Evolutionary conservation across 1,139 yeast genomes (phyloP).

Genomic region (Hansenula sp.): DNA sequence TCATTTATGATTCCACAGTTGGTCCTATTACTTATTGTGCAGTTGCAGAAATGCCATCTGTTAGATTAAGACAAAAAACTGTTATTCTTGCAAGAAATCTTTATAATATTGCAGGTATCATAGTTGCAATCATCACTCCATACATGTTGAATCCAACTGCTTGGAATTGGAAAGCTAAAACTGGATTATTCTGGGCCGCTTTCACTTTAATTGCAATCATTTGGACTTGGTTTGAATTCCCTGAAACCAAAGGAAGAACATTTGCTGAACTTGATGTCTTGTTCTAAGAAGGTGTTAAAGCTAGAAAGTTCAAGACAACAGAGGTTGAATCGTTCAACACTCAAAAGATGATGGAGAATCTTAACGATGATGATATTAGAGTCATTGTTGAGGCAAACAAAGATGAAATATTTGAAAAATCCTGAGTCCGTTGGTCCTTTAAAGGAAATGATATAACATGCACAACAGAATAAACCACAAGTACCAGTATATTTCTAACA

Average conservation of each 20-base stretch:
- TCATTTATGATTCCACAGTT: conserved; percentile 27
- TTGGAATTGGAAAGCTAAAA: conserved; percentile 42
- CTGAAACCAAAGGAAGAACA: conserved; percentile 39
- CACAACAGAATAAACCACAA: too few relatives aligned
- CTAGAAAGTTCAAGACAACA: conserved; percentile 25
- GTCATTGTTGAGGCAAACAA: conserved; percentile 13
- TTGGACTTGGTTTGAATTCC: conserved; percentile 37
- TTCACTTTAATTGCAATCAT: conserved; percentile 29
- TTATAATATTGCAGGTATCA: conserved; percentile 31
- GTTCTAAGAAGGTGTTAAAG: conserved; percentile 29
- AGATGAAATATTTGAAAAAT: too few relatives aligned
- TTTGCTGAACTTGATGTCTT: conserved; percentile 36
- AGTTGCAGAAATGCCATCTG: conserved; percentile 37
- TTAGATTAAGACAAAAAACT: conserved; percentile 35
- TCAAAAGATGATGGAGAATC: conserved; percentile 14
- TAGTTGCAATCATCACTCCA: conserved; percentile 29
- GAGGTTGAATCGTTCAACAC: conserved; percentile 19
- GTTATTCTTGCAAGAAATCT: conserved; percentile 32
- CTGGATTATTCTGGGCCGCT: conserved; percentile 22
- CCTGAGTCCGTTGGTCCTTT: too few relatives aligned
- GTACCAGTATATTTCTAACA: too few relatives aligned
- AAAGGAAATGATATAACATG: too few relatives aligned
- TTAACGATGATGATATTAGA: conserved; percentile 15
- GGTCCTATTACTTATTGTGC: conserved; percentile 37
- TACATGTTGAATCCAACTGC: conserved; percentile 43